phyloP scores from a whole-genome alignment of 2,329 filamentous ascomycete species.

The Sporothrix protearum region DNA sequence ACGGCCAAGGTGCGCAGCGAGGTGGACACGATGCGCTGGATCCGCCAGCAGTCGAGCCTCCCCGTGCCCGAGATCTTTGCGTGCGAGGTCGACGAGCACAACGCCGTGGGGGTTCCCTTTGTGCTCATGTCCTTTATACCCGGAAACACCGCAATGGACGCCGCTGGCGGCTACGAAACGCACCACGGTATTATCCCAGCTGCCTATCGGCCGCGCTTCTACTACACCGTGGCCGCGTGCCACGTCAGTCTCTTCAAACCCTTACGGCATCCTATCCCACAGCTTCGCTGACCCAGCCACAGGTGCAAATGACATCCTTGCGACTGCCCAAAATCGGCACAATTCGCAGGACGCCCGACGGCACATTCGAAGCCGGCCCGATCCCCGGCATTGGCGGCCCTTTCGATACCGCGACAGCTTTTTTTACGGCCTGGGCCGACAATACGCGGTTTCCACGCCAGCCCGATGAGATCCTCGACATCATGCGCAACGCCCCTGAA shows the following conservation, averaged over 20 bases:
- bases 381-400: slow-evolving; percentile 26
- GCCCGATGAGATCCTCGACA: slow-evolving; percentile 25
- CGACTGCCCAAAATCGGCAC: slow-evolving; percentile 28
- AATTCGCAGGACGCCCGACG: slow-evolving; percentile 17
- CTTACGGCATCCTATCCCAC: slow-evolving; percentile 6
- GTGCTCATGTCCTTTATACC: slow-evolving; percentile 35
- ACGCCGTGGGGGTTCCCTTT: slow-evolving; percentile 32
- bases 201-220: slow-evolving; percentile 19
- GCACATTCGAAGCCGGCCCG: slow-evolving; percentile 28
- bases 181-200: slow-evolving; percentile 29
- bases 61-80: slow-evolving; percentile 33
- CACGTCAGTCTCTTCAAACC: slow-evolving; percentile 18
- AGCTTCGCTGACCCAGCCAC: not conserved
- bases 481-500: slow-evolving; percentile 25
- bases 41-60: not conserved
- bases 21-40: slow-evolving; percentile 19
- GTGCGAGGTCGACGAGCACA: slow-evolving; percentile 29
- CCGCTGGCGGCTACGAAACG: slow-evolving; percentile 28
- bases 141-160: slow-evolving; percentile 33
- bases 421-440: slow-evolving; percentile 30
- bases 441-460: slow-evolving; percentile 26
- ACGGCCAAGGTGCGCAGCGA: slow-evolving; percentile 20
- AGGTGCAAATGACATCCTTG: slow-evolving; percentile 26
- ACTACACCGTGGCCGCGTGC: slow-evolving; percentile 23
- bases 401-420: slow-evolving; percentile 30